Percentiles rank a stretch among this genome's conserved stretches.
Evolutionary conservation across 1,139 yeast genomes (phyloP).

Genomic region (Pichia terricola): DNA sequence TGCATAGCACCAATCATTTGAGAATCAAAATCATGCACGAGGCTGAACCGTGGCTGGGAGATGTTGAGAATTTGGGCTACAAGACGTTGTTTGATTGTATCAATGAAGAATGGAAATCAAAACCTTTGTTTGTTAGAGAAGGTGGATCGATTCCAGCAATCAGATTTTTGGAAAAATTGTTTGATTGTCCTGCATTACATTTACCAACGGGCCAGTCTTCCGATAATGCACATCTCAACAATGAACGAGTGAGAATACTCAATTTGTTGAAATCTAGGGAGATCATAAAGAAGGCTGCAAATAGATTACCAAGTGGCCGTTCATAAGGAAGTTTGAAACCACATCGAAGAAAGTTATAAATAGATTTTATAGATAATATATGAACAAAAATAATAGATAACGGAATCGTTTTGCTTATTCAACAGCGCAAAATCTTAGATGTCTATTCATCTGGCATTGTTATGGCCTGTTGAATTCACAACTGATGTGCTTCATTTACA

Average conservation of each 20-base stretch:
- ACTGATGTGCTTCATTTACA: no score
- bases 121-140: slow-evolving; percentile 81
- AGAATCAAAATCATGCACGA: slow-evolving; percentile 58
- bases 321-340: no score
- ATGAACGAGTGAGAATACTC: slow-evolving; percentile 72
- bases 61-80: slow-evolving; percentile 67
- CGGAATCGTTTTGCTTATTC: neutral
- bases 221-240: slow-evolving; percentile 87
- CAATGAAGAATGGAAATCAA: slow-evolving; percentile 42
- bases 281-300: slow-evolving; percentile 44
- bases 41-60: slow-evolving; percentile 96
- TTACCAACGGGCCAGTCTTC: slow-evolving; percentile 94
- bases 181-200: slow-evolving; percentile 86
- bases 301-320: slow-evolving; percentile 4
- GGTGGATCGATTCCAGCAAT: slow-evolving; percentile 96
- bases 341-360: no score
- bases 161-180: slow-evolving; percentile 70
- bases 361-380: neutral
- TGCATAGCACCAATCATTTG: slow-evolving; percentile 54
- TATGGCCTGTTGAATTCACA: no score
- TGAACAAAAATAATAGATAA: neutral
- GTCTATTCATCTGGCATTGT: no score
- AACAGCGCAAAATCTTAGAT: no score
- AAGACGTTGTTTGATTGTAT: slow-evolving; percentile 53
- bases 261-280: slow-evolving; percentile 68